phyloP scores from a whole-genome alignment of 2,329 filamentous ascomycete genomes.

The Gaeumannomyces tritici region DNA sequence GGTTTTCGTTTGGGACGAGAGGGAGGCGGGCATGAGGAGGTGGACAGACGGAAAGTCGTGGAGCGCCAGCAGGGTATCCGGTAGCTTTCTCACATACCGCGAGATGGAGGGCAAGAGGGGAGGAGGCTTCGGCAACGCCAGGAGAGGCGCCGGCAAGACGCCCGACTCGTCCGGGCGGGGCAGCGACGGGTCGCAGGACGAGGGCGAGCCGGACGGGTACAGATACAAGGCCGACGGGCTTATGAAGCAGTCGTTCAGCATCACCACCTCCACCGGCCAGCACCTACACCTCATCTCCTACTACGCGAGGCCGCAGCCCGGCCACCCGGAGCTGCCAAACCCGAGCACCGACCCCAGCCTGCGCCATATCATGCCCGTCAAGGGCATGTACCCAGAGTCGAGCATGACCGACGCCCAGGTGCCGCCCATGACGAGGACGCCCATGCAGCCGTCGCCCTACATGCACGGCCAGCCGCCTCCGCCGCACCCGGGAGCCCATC shows the following conservation, averaged over 20 bases:
- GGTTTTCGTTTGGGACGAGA: conserved; percentile 99
- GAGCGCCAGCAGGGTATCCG: conserved; percentile 95
- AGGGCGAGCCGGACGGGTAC: conserved; percentile 81
- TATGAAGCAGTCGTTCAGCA: conserved; percentile 99
- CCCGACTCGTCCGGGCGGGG: conserved; percentile 66
- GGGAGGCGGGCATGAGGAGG: conserved; percentile 93
- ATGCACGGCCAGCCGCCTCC: conserved; percentile 15
- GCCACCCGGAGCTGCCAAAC: conserved; percentile 63
- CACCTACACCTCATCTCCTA: conserved; percentile 98
- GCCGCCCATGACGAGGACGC: conserved; percentile 70
- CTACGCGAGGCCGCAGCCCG: conserved; percentile 72
- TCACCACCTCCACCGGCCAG: conserved; percentile 79
- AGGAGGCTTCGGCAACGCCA: conserved; percentile 55
- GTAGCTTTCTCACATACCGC: conserved; percentile 92
- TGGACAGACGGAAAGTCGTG: conserved; percentile 99
- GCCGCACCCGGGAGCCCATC: conserved; percentile 7
- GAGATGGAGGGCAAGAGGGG: conserved; percentile 99
- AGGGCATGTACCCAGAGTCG: conserved; percentile 96
- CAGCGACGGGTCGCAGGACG: conserved; percentile 79
- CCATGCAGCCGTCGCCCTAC: conserved; percentile 44
- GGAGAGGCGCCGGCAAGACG: conserved; percentile 59
- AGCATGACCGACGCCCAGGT: conserved; percentile 79
- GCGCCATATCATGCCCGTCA: conserved; percentile 73
- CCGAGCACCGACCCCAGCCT: conserved; percentile 74
- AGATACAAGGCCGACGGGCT: conserved; percentile 92